A percentile compares a stretch with the other conserved stretches of the same genome.
Conservation (phyloP, 345 rosid species). For the Eucalyptus urophylla region DNA sequence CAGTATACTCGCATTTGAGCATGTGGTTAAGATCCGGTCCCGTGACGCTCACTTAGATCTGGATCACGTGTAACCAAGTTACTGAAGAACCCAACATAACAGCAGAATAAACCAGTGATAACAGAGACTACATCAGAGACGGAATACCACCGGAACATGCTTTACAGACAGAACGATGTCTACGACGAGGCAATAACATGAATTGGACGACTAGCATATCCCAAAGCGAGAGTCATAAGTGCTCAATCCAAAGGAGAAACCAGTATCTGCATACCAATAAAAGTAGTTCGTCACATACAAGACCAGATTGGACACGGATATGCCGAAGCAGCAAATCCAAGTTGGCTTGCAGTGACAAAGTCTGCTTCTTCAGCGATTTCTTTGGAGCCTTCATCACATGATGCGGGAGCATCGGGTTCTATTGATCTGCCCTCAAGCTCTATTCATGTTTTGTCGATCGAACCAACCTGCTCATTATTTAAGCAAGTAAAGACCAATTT, state of each 20-base stretch:
- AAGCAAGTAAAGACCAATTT: not conserved
- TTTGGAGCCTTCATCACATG: not conserved
- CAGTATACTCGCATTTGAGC: constrained; percentile 23
- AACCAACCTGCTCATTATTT: not conserved
- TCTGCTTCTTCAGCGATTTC: not conserved
- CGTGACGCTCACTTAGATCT: constrained; percentile 10
- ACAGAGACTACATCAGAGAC: constrained; percentile 38
- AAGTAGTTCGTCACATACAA: constrained; percentile 42
- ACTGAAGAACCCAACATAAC: constrained; percentile 29
- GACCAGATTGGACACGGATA: constrained; percentile 36
- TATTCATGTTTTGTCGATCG: not conserved
- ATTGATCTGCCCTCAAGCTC: not conserved
- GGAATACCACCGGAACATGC: constrained; percentile 6
- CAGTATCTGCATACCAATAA: constrained; percentile 35
- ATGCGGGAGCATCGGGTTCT: not conserved
- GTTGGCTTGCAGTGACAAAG: constrained; percentile 17
- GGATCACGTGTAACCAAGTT: not conserved
- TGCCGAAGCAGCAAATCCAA: constrained; percentile 32
- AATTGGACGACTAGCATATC: constrained; percentile 27
- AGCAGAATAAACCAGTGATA: constrained; percentile 34
- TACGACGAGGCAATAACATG: constrained; percentile 46
- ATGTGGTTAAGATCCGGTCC: constrained; percentile 25
- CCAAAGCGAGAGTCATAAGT: constrained; percentile 53
- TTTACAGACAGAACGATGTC: constrained; percentile 23
- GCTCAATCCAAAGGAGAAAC: constrained; percentile 42